phyloP scores from a whole-genome alignment of 2,329 filamentous ascomycete genomes.

The Cercospora canescens region DNA sequence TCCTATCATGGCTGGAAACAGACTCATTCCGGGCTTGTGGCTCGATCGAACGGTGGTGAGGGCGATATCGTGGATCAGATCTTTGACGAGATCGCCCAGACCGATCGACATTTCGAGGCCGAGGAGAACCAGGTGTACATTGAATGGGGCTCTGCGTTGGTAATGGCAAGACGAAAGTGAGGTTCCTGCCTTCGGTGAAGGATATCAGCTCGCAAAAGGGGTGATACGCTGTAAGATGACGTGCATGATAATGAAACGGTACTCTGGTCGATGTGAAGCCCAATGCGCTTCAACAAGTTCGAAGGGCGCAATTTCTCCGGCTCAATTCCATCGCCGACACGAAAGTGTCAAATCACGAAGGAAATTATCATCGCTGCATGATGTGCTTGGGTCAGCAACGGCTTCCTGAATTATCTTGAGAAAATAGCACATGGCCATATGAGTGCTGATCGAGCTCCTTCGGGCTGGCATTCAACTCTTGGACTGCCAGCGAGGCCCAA shows the following conservation, averaged over 20 bases:
- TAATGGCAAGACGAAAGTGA: conserved; percentile 54
- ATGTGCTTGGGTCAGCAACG: neutral
- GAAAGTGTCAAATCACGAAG: too few relatives aligned
- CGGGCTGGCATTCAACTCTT: neutral
- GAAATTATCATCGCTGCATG: too few relatives aligned
- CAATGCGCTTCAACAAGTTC: neutral
- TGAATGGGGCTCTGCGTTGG: conserved; percentile 62
- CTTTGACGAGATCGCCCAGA: conserved; percentile 58
- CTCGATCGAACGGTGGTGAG: conserved; percentile 54
- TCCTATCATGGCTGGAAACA: conserved; percentile 60
- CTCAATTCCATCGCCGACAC: too few relatives aligned
- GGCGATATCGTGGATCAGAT: conserved; percentile 65
- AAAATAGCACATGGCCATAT: too few relatives aligned
- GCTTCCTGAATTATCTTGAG: neutral
- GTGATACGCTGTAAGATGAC: neutral
- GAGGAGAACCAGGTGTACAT: conserved; percentile 52
- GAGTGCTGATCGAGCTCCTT: too few relatives aligned
- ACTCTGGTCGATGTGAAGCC: neutral
- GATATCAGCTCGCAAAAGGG: neutral
- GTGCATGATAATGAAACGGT: too few relatives aligned
- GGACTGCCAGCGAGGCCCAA: neutral
- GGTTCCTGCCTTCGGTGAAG: too few relatives aligned
- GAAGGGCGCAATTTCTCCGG: too few relatives aligned
- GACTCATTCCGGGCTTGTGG: conserved; percentile 52
- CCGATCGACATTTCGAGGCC: conserved; percentile 55